Evolutionary conservation across 2,329 filamentous ascomycete genomes (phyloP).

Genomic region (Lizonia empirigonia): DNA sequence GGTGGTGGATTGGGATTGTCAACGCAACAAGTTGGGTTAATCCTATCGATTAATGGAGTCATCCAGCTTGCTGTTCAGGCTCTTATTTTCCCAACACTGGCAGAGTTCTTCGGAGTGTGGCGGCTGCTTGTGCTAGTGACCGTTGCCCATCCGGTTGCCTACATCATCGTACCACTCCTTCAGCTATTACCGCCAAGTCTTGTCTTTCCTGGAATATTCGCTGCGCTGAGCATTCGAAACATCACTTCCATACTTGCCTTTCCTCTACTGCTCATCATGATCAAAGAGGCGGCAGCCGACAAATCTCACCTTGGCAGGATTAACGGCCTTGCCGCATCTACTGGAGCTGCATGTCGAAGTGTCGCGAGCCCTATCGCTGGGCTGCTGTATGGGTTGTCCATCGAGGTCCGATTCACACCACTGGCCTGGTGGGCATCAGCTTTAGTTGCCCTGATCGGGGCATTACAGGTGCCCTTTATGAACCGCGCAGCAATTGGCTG

Average conservation of each 20-base stretch:
- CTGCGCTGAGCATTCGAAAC: conserved; percentile 69
- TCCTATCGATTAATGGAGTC: conserved; percentile 71
- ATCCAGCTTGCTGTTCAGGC: conserved; percentile 76
- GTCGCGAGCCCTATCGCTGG: conserved; percentile 72
- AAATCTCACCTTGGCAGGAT: conserved; percentile 69
- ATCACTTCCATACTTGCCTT: conserved; percentile 71
- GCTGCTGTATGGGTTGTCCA: conserved; percentile 68
- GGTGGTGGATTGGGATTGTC: conserved; percentile 69
- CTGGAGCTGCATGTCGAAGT: conserved; percentile 73
- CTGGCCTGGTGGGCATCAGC: conserved; percentile 67
- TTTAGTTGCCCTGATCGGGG: conserved; percentile 61
- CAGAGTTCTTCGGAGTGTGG: conserved; percentile 70
- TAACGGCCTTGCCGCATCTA: conserved; percentile 73
- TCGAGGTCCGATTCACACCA: conserved; percentile 62
- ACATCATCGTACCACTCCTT: conserved; percentile 72
- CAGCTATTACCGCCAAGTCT: conserved; percentile 61
- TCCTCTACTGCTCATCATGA: conserved; percentile 70
- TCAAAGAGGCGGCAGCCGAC: conserved; percentile 73
- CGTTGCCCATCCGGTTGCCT: conserved; percentile 68
- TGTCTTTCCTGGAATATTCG: conserved; percentile 67
- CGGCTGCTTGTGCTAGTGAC: conserved; percentile 68
- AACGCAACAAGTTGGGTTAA: conserved; percentile 69
- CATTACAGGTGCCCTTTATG: conserved; percentile 62
- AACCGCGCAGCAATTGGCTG: conserved; percentile 52
- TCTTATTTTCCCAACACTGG: conserved; percentile 69